Base-by-base conservation (phyloP, 345 rosid species). In the Mercurialis annua region DNA sequence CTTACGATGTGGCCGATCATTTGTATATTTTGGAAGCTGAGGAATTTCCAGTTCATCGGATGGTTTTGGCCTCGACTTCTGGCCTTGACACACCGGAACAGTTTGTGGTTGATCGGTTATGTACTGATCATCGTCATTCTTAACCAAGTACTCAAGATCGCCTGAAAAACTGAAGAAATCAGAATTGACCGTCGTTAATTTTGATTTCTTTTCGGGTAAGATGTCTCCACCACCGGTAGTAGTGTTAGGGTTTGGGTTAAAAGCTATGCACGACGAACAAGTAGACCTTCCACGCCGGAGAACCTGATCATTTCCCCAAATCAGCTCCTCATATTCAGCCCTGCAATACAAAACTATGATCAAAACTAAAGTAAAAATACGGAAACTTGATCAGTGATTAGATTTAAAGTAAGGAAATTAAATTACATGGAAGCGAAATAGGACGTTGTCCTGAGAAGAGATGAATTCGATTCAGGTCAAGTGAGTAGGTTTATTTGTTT, bases 241-340 rank as follows among this genome's bases (percentile, higher is more conserved):
- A 24, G 8, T 2, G 17, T 30, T 24, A 53, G 51, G 21, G 20
- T 67, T 42, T 0, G 64, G 53, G 1, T 54, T 29, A 40, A 51
- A 21, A 40, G 21, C 50, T 52, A 17, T 10, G 71, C 58, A 38
- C 15, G 72, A 48, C 34, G 53, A 38, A 33, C 46, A 66, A 31
- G 62, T 47, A 15, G 81, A 44, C 14, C 62, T 44, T 46, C 76
- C 74, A 42, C 73, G 76, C 50, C 24, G 18, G 0, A 26, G 46
- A 66, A 77, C 42, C 64, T 60, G 69, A 40, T 84, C 85, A 44
- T 77, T 71, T 72, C 70, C 80, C 81, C 81, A 74, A 24, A 66
- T 60, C 36, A 75, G 73, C 59, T 81, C 91, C 67, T 52, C 64
- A 49, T 69, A 23, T 44, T 71, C 83, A 63, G 54, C 30, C 77